Conservation (phyloP, 2,329 filamentous ascomycete species). For the Zymoseptoria passerinii region DNA sequence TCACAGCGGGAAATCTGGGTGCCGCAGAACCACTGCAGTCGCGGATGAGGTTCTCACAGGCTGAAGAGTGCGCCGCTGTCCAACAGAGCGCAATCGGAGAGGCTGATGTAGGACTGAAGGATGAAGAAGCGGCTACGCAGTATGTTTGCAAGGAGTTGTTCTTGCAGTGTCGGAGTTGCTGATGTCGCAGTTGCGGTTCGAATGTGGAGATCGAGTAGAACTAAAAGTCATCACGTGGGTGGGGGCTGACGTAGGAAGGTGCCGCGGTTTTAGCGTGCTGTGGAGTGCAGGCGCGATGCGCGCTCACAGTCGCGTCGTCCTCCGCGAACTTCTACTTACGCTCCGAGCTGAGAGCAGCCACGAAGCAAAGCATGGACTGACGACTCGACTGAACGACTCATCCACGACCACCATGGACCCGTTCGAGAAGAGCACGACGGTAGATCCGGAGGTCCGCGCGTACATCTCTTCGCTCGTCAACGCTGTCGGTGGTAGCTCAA, state of each 20-base stretch:
- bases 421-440: conserved; percentile 30
- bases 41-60: conserved; percentile 25
- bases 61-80: conserved; percentile 7
- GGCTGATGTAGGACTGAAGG: background rate
- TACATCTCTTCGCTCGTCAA: conserved; percentile 91
- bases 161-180: background rate
- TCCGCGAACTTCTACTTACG: background rate
- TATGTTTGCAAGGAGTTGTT: background rate
- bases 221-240: background rate
- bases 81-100: background rate
- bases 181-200: background rate
- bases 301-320: background rate
- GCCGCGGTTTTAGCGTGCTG: background rate
- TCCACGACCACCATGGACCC: conserved; percentile 5
- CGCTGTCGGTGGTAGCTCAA: conserved; percentile 52
- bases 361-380: background rate
- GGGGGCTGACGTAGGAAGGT: background rate
- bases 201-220: no score
- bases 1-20: conserved; percentile 7
- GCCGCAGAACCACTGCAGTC: conserved; percentile 18
- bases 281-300: background rate
- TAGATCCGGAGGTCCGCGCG: conserved; percentile 87
- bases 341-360: background rate
- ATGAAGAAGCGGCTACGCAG: background rate
- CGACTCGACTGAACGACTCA: background rate